A percentile compares a stretch with the other conserved stretches of the same genome.
Conservation (phyloP, 306 rosid genomes). For the peach (Prunus persica) region Prunus_persica_NCBIv2 NC_034011.1:19137001-19137500, state of each 20-base stretch:
- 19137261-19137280: constrained; percentile 57
- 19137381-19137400: not conserved
- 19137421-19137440: not conserved
- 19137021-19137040: constrained; percentile 30
- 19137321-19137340: constrained; percentile 23
- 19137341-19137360: constrained; percentile 7
- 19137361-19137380: constrained; percentile 14
- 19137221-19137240: constrained; percentile 61
- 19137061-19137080: constrained; percentile 28
- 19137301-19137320: constrained; percentile 73
- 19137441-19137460: no score
- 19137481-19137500: not conserved
- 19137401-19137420: not conserved
- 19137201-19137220: constrained; percentile 51
- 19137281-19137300: constrained; percentile 76
- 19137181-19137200: constrained; percentile 30
- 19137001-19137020: constrained; percentile 53
- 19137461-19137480: not conserved
- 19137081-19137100: constrained; percentile 29
- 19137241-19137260: constrained; percentile 50
- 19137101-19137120: constrained; percentile 32
- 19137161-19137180: constrained; percentile 16
- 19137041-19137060: constrained; percentile 23
- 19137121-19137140: constrained; percentile 38
- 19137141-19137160: constrained; percentile 22